Evolutionary conservation across 352 stramenopile species (phyloP).

Genomic region (Aphanomyces euteiches): DNA sequence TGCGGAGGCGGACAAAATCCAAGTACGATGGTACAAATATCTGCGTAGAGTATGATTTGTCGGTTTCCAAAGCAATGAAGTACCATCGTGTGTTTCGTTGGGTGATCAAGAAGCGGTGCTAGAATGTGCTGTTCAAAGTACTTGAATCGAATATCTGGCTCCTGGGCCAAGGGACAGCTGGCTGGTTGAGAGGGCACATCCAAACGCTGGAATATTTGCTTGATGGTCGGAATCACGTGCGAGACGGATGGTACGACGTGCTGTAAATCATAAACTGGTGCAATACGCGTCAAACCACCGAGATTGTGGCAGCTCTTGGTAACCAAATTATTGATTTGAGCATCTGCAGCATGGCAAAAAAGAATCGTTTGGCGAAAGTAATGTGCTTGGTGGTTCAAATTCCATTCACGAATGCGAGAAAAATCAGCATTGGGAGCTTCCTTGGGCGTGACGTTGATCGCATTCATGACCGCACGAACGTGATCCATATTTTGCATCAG

Average conservation of each 20-base stretch:
- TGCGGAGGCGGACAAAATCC: conserved; percentile 83
- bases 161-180: conserved; percentile 30
- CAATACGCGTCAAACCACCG: conserved; percentile 50
- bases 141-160: conserved; percentile 63
- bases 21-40: conserved; percentile 83
- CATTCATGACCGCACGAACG: conserved; percentile 55
- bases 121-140: conserved; percentile 81
- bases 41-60: background rate
- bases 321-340: conserved; percentile 53
- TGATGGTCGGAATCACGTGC: conserved; percentile 61
- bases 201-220: conserved; percentile 80
- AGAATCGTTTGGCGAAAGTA: conserved; percentile 77
- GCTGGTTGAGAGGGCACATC: conserved; percentile 33
- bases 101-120: conserved; percentile 59
- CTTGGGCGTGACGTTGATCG: conserved; percentile 59
- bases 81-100: conserved; percentile 59
- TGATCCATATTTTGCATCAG: conserved; percentile 82
- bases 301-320: conserved; percentile 60
- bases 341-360: conserved; percentile 58
- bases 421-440: conserved; percentile 73
- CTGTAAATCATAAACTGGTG: conserved; percentile 45
- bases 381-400: conserved; percentile 56
- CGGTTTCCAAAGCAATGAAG: background rate
- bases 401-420: conserved; percentile 66
- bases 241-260: conserved; percentile 43